A percentile compares a stretch with the other conserved stretches of the same genome.
Conservation (phyloP, 805 yeast genomes). For the Wickerhamiella azymoides region DNA sequence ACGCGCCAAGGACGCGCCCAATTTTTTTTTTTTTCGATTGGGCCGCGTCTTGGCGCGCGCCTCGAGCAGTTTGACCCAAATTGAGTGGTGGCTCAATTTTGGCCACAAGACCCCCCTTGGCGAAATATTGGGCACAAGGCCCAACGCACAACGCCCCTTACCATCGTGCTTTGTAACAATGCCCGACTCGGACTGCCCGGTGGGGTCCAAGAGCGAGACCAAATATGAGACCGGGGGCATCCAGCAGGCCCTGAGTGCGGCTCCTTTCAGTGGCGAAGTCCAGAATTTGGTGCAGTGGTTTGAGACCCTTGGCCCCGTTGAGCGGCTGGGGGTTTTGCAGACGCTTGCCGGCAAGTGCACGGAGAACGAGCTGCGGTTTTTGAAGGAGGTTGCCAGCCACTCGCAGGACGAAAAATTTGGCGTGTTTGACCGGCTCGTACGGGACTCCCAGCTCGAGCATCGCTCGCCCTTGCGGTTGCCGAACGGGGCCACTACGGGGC, state of each 20-base stretch:
- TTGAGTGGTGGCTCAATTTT: too few relatives aligned
- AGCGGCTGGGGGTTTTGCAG: slow-evolving; percentile 28
- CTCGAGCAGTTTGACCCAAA: too few relatives aligned
- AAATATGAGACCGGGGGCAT: background rate
- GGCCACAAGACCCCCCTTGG: background rate
- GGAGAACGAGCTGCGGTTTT: slow-evolving; percentile 7
- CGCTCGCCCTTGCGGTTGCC: slow-evolving; percentile 1
- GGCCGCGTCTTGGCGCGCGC: too few relatives aligned
- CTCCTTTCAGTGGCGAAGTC: slow-evolving; percentile 23
- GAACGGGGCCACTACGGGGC: background rate
- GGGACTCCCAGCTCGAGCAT: background rate
- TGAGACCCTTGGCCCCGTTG: slow-evolving; percentile 25
- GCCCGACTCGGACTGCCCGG: slow-evolving; percentile 9
- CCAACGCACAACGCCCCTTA: background rate
- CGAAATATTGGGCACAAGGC: background rate
- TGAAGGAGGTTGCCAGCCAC: background rate
- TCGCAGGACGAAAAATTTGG: background rate
- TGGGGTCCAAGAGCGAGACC: slow-evolving; percentile 9
- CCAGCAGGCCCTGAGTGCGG: slow-evolving; percentile 18
- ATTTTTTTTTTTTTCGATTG: too few relatives aligned
- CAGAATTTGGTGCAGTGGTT: slow-evolving; percentile 30
- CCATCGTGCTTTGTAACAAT: background rate
- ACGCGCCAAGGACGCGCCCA: too few relatives aligned
- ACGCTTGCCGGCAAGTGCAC: slow-evolving; percentile 24
- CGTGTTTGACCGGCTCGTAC: slow-evolving; percentile 6